Base-by-base conservation (phyloP, 129 eudicot species). In the Heracleum sosnowskyi region DNA sequence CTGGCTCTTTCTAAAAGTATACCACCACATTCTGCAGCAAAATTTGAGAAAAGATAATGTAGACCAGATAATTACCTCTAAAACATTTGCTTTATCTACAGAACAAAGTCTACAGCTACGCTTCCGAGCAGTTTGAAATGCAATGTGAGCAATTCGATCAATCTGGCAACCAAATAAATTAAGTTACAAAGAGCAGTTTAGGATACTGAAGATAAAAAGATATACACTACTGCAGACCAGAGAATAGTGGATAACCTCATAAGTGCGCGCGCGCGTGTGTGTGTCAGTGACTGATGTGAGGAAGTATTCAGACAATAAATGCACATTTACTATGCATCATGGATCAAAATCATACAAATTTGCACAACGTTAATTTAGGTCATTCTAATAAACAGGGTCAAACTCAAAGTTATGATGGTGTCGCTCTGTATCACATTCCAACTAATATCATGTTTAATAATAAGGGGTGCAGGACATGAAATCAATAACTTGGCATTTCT, bases 51-150 rank as follows among this genome's bases (percentile, higher is more conserved):
- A 37, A 39, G 28, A 36, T 15, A 13, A 24, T 3, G 4, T 68
- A 40, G 53, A 75, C 44, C 44, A 36, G 0, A 72, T 33, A 39
- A 68, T 53, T 85, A 95, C 98, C 98, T 95, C 98, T 68, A 95
- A 79, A 77, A 91, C 98, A 86, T 95, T 95, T 62, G 98, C 98
- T 88, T 95, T 95, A 83, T 95, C 97, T 78, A 92, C 97, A 66
- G 98, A 95, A 82, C 98, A 95, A 74, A 95, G 96, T 83, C 89
- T 92, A 71, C 96, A 91, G 80, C 87, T 75, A 49, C 97, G 96
- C 81, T 95, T 91, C 70, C 91, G 90, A 78, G 98, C 98, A 29
- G 95, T 95, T 83, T 95, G 92, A 88, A 95, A 91, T 79, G 98
- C 97, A 72, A 95, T 79, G 46, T 92, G 96, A 87, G 97, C 98